Conservation (phyloP, 495 filamentous ascomycete species). For the Aspergillus sclerotioniger region DNA sequence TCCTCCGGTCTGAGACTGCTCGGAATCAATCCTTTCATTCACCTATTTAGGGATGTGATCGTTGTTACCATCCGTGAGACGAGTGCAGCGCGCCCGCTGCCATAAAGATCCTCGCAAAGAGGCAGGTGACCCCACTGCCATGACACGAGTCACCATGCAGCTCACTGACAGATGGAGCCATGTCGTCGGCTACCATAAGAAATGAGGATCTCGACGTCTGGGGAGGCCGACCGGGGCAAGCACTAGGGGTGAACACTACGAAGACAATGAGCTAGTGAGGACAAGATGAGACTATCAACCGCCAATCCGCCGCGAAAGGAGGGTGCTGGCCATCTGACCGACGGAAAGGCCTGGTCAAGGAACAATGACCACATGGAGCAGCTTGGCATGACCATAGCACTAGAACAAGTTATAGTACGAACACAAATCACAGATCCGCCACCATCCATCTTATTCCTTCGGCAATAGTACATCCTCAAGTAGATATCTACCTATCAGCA, state of each 20-base stretch:
- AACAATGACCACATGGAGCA: background rate
- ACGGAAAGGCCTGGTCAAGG: background rate
- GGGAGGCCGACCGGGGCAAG: background rate
- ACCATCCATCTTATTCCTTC: too few species aligned
- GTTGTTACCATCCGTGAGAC: background rate
- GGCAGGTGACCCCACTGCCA: too few species aligned
- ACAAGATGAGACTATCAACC: background rate
- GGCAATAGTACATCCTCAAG: too few species aligned
- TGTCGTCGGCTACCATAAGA: background rate
- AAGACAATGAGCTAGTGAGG: background rate
- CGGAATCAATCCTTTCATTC: background rate
- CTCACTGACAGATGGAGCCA: background rate
- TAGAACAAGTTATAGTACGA: too few species aligned
- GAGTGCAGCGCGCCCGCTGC: background rate
- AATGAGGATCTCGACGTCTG: background rate
- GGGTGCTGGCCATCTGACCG: background rate
- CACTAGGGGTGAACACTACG: background rate
- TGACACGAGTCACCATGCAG: too few species aligned
- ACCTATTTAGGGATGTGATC: background rate
- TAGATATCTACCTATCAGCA: too few species aligned
- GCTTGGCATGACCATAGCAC: background rate
- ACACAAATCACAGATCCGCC: too few species aligned
- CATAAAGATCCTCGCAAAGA: background rate
- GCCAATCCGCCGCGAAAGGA: background rate
- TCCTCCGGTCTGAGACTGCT: constrained; percentile 13